These are phyloP conservation scores for Trypanosoma rangeli DNA, from an alignment of 208 protist genomes.

Conservation along the genomic window DNA sequence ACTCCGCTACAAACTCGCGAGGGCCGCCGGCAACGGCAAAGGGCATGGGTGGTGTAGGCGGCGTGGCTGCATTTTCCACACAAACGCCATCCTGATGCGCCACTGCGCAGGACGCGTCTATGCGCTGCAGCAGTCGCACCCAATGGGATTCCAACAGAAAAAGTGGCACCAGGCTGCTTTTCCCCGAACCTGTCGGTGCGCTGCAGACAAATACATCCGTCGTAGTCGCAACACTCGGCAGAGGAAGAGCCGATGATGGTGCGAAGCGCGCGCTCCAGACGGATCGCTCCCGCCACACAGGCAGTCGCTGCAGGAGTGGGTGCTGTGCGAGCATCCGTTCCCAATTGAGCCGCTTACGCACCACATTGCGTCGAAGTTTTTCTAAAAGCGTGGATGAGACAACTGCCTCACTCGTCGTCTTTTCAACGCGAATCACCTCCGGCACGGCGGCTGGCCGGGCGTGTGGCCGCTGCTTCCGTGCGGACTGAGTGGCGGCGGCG, in stretches of 20 bases:
- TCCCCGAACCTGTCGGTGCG: conserved; percentile 69
- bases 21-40: conserved; percentile 24
- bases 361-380: conserved; percentile 21
- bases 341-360: conserved; percentile 18
- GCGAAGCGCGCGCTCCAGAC: conserved; percentile 13
- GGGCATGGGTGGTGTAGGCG: conserved; percentile 32
- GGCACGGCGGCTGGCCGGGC: not conserved
- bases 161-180: conserved; percentile 69
- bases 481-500: not conserved
- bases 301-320: not conserved
- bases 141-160: conserved; percentile 75
- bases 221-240: not conserved
- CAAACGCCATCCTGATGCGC: not conserved
- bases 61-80: conserved; percentile 10
- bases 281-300: conserved; percentile 18
- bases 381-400: conserved; percentile 19
- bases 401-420: no score
- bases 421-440: not conserved
- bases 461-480: not conserved
- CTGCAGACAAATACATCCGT: conserved; percentile 46
- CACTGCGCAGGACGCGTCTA: conserved; percentile 14
- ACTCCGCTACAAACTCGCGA: conserved; percentile 38
- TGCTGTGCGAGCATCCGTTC: not conserved
- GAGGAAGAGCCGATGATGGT: conserved; percentile 10
- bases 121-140: conserved; percentile 31